Base-by-base conservation (phyloP, 23 red algal genomes). In the Gracilaria vermiculophylla region DNA sequence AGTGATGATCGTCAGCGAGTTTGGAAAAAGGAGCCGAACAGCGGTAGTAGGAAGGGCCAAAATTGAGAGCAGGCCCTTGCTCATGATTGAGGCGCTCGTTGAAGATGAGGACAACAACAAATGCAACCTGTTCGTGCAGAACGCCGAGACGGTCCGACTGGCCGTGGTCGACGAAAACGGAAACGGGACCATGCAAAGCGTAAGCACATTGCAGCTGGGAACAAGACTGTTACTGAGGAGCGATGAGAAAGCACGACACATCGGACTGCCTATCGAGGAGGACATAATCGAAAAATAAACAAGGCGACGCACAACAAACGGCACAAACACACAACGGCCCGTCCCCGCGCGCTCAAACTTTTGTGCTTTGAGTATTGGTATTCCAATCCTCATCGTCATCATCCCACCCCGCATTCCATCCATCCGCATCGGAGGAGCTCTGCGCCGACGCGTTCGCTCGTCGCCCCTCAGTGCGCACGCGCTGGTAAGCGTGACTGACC, bases 71-170 rank as follows among this genome's bases (percentile, higher is more conserved):
- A 41, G 93, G 12, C 93, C 93, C 5, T 70, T 95, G 29, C 40
- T 95, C 14, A 72, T 95, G 36, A 72, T 91, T 23, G 76, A 72
- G 39, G 72, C 62, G 32, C 12, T 78, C 3, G 58, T 61, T 52
- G 82, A 87, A 56, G 82, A 35, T 1, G 50, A 69, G 14, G 60
- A 78, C 6, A 62, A 32, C 8, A 50, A 76, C 44, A 42, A 39
- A 39, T 70, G 69, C 29, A 80, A 51, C 17, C n/a, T 95, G 48
- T 81, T 95, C 54, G 54, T 95, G 15, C 93, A 95, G 53, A 95
- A 95, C 53, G 93, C 93, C 12, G 93, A 95, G 51, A 95, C 93
- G 4, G 83, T 89, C 2, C 57, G 85, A 45, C 24, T 95, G 55
- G 93, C 73, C 19, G 64, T 60, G 9, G 48, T 82, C 9, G 31